Conservation (phyloP, 495 filamentous ascomycete species). For the Tuber melanosporum region DNA sequence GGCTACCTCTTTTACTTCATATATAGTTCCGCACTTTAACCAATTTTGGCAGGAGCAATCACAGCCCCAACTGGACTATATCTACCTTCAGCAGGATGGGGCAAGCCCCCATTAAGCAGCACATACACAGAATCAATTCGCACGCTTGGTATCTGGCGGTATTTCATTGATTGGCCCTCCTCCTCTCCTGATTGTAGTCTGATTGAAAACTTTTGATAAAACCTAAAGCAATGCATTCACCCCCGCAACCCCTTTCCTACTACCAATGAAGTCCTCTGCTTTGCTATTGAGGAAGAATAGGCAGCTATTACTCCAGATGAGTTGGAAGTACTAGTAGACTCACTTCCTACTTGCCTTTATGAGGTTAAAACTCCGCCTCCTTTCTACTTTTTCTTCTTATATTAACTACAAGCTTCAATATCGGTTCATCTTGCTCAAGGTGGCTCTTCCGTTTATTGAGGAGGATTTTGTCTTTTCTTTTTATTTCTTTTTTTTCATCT, state of each 20-base stretch:
- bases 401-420: not conserved
- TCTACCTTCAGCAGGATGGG: too few species aligned
- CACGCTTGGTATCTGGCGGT: not conserved
- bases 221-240: not conserved
- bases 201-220: conserved; percentile 9
- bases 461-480: not conserved
- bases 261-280: not conserved
- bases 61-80: too few species aligned
- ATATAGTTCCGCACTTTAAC: too few species aligned
- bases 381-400: not conserved
- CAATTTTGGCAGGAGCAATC: too few species aligned
- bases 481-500: not conserved
- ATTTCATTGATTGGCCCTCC: conserved; percentile 9
- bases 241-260: not conserved
- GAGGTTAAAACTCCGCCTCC: not conserved
- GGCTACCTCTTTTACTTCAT: too few species aligned
- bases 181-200: conserved; percentile 8
- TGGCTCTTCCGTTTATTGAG: not conserved
- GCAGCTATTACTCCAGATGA: conserved; percentile 8
- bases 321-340: conserved; percentile 4
- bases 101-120: too few species aligned
- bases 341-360: not conserved
- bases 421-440: not conserved
- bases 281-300: conserved; percentile 16
- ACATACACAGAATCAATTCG: not conserved